A percentile compares a stretch with the other conserved stretches of the same genome.
Evolutionary conservation across 352 stramenopile genomes (phyloP).

Genomic region (Plasmopara viticola): DNA sequence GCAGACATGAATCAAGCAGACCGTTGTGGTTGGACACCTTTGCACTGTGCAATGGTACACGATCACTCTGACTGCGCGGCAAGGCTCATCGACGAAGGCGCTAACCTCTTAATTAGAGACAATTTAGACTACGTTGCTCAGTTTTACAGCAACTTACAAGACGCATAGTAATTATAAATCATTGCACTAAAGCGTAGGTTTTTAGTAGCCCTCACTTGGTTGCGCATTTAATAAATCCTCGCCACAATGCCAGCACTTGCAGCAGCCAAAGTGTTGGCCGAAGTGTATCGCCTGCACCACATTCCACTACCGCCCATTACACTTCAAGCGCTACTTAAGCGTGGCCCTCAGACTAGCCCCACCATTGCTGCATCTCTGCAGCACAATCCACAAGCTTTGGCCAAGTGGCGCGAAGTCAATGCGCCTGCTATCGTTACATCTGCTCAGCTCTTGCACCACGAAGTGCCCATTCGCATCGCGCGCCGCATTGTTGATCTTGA

Average conservation of each 20-base stretch:
- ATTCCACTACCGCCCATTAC: conserved; percentile 76
- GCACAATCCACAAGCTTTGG: conserved; percentile 36
- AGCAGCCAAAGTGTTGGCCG: conserved; percentile 58
- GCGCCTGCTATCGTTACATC: conserved; percentile 68
- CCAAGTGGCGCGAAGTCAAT: conserved; percentile 62
- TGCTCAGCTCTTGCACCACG: conserved; percentile 66
- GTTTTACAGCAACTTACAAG: conserved; percentile 13
- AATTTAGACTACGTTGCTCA: conserved; percentile 31
- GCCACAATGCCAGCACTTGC: conserved; percentile 1
- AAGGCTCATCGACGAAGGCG: conserved; percentile 35
- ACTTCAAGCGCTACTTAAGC: conserved; percentile 66
- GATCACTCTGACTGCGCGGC: conserved; percentile 26
- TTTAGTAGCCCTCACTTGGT: too few species aligned
- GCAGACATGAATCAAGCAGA: conserved; percentile 31
- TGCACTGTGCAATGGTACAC: conserved; percentile 59
- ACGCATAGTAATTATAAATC: too few species aligned
- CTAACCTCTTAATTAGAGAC: conserved; percentile 21
- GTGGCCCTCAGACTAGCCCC: conserved; percentile 43
- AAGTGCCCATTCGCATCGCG: conserved; percentile 74
- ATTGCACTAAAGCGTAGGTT: too few species aligned
- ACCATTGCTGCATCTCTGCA: conserved; percentile 47
- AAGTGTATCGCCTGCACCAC: conserved; percentile 81
- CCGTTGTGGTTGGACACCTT: conserved; percentile 43
- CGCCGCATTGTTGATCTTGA: conserved; percentile 79
- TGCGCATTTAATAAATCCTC: too few species aligned